A percentile compares a stretch with the other conserved stretches of the same genome.
Conservation (phyloP, 2,329 filamentous ascomycete genomes). For the Cadophora sp. region DNA sequence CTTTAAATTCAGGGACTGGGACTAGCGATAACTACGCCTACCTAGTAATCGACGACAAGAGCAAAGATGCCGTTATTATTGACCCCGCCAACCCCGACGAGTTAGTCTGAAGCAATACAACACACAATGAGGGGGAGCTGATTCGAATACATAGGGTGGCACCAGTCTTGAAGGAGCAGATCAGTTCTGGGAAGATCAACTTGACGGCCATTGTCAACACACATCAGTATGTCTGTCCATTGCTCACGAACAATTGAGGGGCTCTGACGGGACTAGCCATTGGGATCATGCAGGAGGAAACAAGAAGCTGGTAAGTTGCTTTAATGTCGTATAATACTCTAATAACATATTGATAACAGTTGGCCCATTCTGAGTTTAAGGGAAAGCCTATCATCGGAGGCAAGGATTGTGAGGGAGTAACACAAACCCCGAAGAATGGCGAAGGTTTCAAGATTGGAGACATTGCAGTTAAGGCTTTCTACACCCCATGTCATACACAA, state of each 20-base stretch:
- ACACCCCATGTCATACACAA: slow-evolving; percentile 97
- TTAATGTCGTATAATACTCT: background rate
- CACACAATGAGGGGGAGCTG: background rate
- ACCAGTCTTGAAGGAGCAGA: slow-evolving; percentile 74
- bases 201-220: slow-evolving; percentile 93
- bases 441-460: slow-evolving; percentile 82
- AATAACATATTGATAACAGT: slow-evolving; percentile 25
- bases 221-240: slow-evolving; percentile 80
- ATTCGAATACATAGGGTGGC: slow-evolving; percentile 55
- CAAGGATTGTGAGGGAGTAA: slow-evolving; percentile 83
- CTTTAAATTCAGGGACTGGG: slow-evolving; percentile 67
- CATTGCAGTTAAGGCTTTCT: slow-evolving; percentile 84
- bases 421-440: slow-evolving; percentile 75
- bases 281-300: slow-evolving; percentile 96
- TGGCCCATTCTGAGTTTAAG: slow-evolving; percentile 40
- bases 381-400: slow-evolving; percentile 80
- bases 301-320: slow-evolving; percentile 69
- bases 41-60: slow-evolving; percentile 78
- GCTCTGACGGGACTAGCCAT: slow-evolving; percentile 65
- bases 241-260: background rate
- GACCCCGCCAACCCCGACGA: slow-evolving; percentile 82
- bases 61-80: slow-evolving; percentile 78
- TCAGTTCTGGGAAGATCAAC: slow-evolving; percentile 75
- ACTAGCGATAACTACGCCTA: slow-evolving; percentile 86
- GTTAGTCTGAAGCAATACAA: slow-evolving; percentile 53